phyloP scores from a whole-genome alignment of 164 flowering plant species.

The Taxillus chinensis region DNA sequence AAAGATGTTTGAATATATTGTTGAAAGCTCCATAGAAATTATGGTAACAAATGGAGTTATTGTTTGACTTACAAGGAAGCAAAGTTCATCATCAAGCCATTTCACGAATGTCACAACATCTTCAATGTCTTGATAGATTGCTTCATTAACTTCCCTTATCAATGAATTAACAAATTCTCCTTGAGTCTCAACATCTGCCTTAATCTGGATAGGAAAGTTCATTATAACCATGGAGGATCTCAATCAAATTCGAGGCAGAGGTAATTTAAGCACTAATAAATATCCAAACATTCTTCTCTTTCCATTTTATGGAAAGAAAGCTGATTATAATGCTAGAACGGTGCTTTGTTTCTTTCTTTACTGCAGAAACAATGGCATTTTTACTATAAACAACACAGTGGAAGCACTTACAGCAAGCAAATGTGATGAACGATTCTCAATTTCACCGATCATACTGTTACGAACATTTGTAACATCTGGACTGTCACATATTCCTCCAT shows the following conservation, averaged over 20 bases:
- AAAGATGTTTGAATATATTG: too few species aligned
- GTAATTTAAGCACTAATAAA: too few species aligned
- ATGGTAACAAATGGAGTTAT: not conserved
- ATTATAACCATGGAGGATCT: not conserved
- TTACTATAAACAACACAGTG: not conserved
- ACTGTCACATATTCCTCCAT: conserved; percentile 44
- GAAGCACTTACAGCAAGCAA: conserved; percentile 76
- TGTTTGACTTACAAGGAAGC: conserved; percentile 64
- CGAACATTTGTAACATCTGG: conserved; percentile 59
- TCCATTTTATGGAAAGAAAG: too few species aligned
- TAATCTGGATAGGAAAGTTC: conserved; percentile 42
- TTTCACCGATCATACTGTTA: conserved; percentile 92
- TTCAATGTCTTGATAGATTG: conserved; percentile 63
- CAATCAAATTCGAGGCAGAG: too few species aligned
- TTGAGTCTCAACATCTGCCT: conserved; percentile 91
- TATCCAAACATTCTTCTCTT: too few species aligned
- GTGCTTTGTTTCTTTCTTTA: too few species aligned
- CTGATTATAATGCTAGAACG: too few species aligned
- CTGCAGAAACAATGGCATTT: too few species aligned
- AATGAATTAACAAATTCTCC: conserved; percentile 82
- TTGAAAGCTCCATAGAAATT: not conserved
- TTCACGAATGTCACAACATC: conserved; percentile 90
- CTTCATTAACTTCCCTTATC: conserved; percentile 75
- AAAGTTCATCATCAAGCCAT: conserved; percentile 97
- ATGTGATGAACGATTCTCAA: conserved; percentile 84